phyloP scores from a whole-genome alignment of 2,329 filamentous ascomycete genomes.

The Penicillium sclerotigenum region DNA sequence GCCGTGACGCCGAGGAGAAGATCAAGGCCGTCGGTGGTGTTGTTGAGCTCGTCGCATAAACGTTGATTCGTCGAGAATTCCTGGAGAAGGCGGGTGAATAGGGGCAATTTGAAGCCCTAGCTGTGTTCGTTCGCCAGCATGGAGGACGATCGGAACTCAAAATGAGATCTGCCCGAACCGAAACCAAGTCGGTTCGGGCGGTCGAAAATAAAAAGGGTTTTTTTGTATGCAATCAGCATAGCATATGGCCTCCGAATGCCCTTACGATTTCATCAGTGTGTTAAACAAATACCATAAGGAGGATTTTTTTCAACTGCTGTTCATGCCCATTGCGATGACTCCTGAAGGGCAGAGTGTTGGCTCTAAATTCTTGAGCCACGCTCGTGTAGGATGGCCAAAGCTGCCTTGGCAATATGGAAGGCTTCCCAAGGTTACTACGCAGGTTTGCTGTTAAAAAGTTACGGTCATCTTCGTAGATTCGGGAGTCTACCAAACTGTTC shows the following conservation, averaged over 20 bases:
- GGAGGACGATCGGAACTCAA: slow-evolving; percentile 29
- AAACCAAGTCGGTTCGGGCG: slow-evolving; percentile 27
- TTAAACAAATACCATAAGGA: slow-evolving; percentile 39
- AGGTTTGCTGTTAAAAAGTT: background rate
- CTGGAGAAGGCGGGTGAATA: slow-evolving; percentile 29
- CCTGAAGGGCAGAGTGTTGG: background rate
- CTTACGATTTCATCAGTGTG: slow-evolving; percentile 38
- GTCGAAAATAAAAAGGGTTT: slow-evolving; percentile 35
- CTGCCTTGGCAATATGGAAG: background rate
- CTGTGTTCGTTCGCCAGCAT: slow-evolving; percentile 27
- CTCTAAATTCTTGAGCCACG: background rate
- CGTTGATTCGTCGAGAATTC: slow-evolving; percentile 28
- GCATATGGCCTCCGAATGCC: slow-evolving; percentile 35
- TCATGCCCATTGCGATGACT: background rate
- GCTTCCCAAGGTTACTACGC: background rate
- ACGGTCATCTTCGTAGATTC: background rate
- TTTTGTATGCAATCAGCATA: slow-evolving; percentile 38
- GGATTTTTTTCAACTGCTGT: slow-evolving; percentile 23
- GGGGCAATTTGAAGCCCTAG: slow-evolving; percentile 28
- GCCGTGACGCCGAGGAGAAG: slow-evolving; percentile 96
- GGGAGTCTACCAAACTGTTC: too few relatives aligned
- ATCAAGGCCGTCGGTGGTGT: slow-evolving; percentile 97
- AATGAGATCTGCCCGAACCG: slow-evolving; percentile 32
- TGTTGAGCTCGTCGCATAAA: slow-evolving; percentile 89
- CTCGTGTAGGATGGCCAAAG: background rate